Evolutionary conservation across 2,329 filamentous ascomycete genomes (phyloP), one percentile per base, ranked within the genome.

Genomic region (Bipolaris oryzae): DNA sequence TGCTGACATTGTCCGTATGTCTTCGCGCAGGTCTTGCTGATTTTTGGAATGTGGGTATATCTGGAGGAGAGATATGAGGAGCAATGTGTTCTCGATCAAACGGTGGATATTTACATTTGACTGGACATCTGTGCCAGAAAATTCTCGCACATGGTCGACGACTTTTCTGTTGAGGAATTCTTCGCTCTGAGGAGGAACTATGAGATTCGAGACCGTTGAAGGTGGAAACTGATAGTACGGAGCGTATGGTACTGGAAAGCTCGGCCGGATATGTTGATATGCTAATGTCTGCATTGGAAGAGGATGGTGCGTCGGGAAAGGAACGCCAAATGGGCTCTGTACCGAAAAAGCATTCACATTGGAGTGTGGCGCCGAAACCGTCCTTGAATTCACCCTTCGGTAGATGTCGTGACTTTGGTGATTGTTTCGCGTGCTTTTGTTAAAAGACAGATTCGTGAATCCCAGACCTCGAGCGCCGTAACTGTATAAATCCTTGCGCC

Each of bases 61-160:
- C 9, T 60, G 55, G n/a, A 71, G 43, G 4, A 70, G 55, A 0
- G 58, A 57, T 4, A 59, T 58, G 4, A 69, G 44, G 25, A 69
- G 54, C 7, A 53, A 51, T 3, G 61, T 61, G 10, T 66, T 59
- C 16, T 69, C 55, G 3, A 60, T 48, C 10, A 69, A 46, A 10
- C 58, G 57, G 7, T 47, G 35, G 18, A 62, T 21, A 21, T 45
- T 41, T 49, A 45, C 20, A 33, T 50, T 52, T 42, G 28, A 52
- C 50, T 67, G 55, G 10, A 54, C 44, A 9, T 51, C 13, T 13
- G 10, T 31, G 11, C 28, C 13, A 31, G 10, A 54, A 44, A 56
- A 55, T 9, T 66, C 60, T 15, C 54, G 54, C 2, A 67, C 50
- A 11, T 60, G 55, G 42, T 67, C 62, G 1, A 57, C 7, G 2